Percentiles rank a stretch among this genome's conserved stretches.
phyloP scores from a whole-genome alignment of 352 stramenopile species.

The Globisporangium echinulatum region DNA sequence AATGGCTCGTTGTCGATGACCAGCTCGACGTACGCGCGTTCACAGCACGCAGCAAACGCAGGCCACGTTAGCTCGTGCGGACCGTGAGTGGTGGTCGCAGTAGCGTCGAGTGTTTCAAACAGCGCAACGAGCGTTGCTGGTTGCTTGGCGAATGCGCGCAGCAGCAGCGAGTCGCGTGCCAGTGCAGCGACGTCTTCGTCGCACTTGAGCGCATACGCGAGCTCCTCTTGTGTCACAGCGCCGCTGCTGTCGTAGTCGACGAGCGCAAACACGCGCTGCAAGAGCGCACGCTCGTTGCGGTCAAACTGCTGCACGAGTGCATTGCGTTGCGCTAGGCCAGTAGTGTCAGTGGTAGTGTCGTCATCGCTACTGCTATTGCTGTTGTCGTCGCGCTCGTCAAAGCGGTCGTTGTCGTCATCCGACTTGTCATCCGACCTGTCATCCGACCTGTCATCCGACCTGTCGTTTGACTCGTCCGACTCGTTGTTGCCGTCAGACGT shows the following conservation, averaged over 20 bases:
- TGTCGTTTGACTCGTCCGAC: not conserved
- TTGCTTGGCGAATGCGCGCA: conserved; percentile 56
- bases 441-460: not conserved
- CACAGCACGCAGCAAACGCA: conserved; percentile 41
- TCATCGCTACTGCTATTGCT: not conserved
- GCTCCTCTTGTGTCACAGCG: conserved; percentile 55
- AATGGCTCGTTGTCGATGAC: conserved; percentile 24
- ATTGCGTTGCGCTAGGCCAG: not conserved
- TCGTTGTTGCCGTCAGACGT: not conserved
- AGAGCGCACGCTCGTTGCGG: conserved; percentile 23
- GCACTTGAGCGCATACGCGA: conserved; percentile 55
- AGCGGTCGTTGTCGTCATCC: no score
- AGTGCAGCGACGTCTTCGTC: conserved; percentile 49
- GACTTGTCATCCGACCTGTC: no score
- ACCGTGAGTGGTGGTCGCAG: conserved; percentile 20
- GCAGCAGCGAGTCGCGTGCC: conserved; percentile 34
- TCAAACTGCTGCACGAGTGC: conserved; percentile 22
- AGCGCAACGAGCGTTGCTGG: conserved; percentile 24
- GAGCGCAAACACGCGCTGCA: conserved; percentile 43
- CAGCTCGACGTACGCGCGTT: conserved; percentile 39
- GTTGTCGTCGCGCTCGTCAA: conserved; percentile 1
- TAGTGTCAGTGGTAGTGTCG: not conserved
- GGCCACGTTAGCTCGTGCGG: conserved; percentile 38
- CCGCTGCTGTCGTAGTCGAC: conserved; percentile 66
- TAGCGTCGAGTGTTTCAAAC: conserved; percentile 10